Conservation (phyloP, 805 yeast species). For the Lachancea sp. region DNA sequence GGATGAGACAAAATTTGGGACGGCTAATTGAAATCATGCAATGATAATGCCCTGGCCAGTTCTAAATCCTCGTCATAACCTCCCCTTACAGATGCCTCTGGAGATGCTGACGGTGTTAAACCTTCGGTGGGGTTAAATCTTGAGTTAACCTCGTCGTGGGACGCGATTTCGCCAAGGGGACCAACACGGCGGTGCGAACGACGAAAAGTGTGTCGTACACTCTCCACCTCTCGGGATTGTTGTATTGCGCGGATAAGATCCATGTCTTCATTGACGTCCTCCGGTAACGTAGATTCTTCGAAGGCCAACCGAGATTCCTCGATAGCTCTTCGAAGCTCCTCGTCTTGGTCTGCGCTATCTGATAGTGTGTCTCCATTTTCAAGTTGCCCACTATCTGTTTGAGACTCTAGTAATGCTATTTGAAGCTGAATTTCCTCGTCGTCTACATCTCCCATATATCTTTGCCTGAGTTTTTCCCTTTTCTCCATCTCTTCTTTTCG, state of each 20-base stretch:
- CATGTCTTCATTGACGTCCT: slow-evolving; percentile 6
- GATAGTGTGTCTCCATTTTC: not conserved
- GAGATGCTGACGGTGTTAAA: not conserved
- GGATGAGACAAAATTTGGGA: not conserved
- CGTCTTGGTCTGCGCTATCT: slow-evolving; percentile 6
- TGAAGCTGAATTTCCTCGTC: slow-evolving; percentile 30
- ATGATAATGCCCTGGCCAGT: slow-evolving; percentile 31
- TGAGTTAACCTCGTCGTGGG: not conserved
- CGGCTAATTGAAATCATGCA: slow-evolving; percentile 19
- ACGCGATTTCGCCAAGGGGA: slow-evolving; percentile 8
- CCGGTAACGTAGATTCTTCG: not conserved
- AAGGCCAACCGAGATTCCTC: slow-evolving; percentile 13
- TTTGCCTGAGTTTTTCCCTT: slow-evolving; percentile 17
- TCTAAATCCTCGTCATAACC: slow-evolving; percentile 22
- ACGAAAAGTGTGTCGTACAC: not conserved
- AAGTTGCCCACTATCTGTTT: slow-evolving; percentile 5
- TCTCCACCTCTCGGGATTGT: slow-evolving; percentile 15
- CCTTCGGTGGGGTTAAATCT: not conserved
- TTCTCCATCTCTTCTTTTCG: slow-evolving; percentile 14
- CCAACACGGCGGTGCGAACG: slow-evolving; percentile 6
- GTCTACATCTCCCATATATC: slow-evolving; percentile 30
- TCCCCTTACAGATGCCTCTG: not conserved
- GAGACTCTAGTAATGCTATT: slow-evolving; percentile 33
- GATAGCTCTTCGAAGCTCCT: slow-evolving; percentile 12
- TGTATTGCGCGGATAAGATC: slow-evolving; percentile 18